These are phyloP conservation scores for Myxozyma udenii DNA, from an alignment of 805 yeast genomes.

Conservation along the genomic window DNA sequence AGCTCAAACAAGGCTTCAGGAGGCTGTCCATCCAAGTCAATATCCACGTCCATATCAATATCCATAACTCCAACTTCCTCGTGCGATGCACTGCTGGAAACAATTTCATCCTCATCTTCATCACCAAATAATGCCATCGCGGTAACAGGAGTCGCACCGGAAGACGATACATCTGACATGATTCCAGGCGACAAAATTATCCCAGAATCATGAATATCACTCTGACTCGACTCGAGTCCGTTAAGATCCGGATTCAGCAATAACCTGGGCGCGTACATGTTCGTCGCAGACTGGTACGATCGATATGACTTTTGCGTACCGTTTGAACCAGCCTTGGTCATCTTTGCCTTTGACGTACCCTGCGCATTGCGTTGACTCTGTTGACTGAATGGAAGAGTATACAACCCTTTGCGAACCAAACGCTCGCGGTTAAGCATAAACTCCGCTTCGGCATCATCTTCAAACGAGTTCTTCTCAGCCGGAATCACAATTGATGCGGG, in stretches of 20 bases:
- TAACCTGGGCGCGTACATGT: background rate
- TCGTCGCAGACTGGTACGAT: background rate
- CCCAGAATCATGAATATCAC: constrained; percentile 10
- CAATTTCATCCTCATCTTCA: constrained; percentile 26
- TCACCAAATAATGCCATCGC: constrained; percentile 3
- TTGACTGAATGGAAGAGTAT: background rate
- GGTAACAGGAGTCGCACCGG: background rate
- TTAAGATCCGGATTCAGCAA: background rate
- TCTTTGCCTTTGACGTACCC: background rate
- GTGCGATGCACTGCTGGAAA: constrained; percentile 19
- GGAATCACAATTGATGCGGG: constrained; percentile 28
- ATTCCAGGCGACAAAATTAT: constrained; percentile 2
- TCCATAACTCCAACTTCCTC: constrained; percentile 18
- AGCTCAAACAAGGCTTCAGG: constrained; percentile 1
- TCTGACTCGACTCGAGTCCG: background rate
- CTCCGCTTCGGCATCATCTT: constrained; percentile 24
- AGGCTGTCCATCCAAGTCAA: background rate
- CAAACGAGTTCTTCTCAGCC: constrained; percentile 26
- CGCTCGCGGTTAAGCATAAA: constrained; percentile 20
- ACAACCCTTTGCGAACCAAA: constrained; percentile 17
- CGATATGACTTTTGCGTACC: background rate
- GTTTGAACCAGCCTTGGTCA: background rate
- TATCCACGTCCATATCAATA: constrained; percentile 15
- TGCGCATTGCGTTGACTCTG: background rate
- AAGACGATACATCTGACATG: constrained; percentile 3